phyloP scores from a whole-genome alignment of 495 filamentous ascomycete species.

The Xylaria venustula region DNA sequence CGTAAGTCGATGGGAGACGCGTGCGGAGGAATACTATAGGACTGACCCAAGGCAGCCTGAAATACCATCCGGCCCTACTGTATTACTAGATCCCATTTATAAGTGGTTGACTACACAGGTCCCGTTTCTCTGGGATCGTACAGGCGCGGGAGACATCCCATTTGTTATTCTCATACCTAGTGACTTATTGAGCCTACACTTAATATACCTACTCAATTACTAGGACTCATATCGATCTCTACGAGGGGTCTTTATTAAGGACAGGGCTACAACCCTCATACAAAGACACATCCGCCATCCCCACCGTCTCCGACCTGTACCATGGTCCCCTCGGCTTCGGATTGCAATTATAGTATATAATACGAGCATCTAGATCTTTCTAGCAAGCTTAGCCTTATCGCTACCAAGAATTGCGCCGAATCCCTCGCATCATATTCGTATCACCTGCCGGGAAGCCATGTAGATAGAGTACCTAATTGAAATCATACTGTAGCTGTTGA shows the following conservation, averaged over 20 bases:
- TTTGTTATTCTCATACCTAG: neutral
- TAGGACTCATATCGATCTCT: too few relatives aligned
- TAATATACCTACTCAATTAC: too few relatives aligned
- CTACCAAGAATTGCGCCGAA: neutral
- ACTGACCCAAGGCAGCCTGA: neutral
- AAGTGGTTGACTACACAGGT: neutral
- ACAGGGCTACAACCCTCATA: neutral
- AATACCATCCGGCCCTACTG: neutral
- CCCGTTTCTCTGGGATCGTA: neutral
- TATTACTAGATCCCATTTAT: neutral
- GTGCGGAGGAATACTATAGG: neutral
- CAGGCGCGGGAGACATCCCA: neutral
- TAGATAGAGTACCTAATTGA: neutral
- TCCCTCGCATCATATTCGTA: neutral
- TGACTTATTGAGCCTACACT: neutral
- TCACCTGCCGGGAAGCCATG: neutral
- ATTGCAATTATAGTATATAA: neutral
- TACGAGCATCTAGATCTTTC: conserved; percentile 3
- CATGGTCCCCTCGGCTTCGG: neutral
- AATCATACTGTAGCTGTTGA: neutral
- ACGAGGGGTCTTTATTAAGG: too few relatives aligned
- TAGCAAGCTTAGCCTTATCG: neutral
- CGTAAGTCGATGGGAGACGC: neutral
- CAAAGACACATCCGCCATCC: neutral
- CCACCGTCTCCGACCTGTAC: neutral